Evolutionary conservation across 1,139 yeast species (phyloP), one percentile per base, ranked within the genome.

Genomic region (Yamadazyma kanchanaburiensis): DNA sequence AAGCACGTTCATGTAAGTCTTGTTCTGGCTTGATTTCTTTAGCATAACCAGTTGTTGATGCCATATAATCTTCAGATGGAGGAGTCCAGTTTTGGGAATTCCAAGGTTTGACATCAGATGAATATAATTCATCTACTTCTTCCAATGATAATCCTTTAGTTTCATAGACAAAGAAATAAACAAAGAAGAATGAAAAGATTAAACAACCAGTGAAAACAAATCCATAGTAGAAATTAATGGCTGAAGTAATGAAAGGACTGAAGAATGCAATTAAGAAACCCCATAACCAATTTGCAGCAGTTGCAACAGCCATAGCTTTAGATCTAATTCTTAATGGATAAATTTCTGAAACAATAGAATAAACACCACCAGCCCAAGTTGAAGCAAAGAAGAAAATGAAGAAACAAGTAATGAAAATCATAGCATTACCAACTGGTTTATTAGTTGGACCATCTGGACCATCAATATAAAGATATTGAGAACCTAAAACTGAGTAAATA

Each of bases 341-440:
- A 27, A 82, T 68, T 58, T 86, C 95, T 19, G 91, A 80, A 30
- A 80, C 75, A 42, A 82, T 79, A 31, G 83, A 83, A 72, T 77
- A 86, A 23, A 80, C 81, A 46, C 79, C 74, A 45, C 94, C 89
- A 38, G 88, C 94, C 94, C 94, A 85, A 6, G 94, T 78, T 23
- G 82, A 72, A 12, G 94, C 91, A 53, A 85, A 86, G 61, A 74
- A 80, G 72, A 82, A 80, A 38, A 86, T 83, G 60, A 77, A 86
- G 38, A 81, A 53, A 56, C 91, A 83, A 14, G 88, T 75, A 46
- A 85, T 74, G 48, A 82, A 78, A 55, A 86, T 81, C 84, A 74
- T 64, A 35, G 80, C 83, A 56, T 77, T 64, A 55, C 89, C 89
- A 24, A 83, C 76, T 30, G 78, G 43, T 20, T 49, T 48, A 14